Evolutionary conservation across 352 stramenopile species (phyloP), one percentile per base, ranked within the genome.

Genomic region (Plasmopara muralis): DNA sequence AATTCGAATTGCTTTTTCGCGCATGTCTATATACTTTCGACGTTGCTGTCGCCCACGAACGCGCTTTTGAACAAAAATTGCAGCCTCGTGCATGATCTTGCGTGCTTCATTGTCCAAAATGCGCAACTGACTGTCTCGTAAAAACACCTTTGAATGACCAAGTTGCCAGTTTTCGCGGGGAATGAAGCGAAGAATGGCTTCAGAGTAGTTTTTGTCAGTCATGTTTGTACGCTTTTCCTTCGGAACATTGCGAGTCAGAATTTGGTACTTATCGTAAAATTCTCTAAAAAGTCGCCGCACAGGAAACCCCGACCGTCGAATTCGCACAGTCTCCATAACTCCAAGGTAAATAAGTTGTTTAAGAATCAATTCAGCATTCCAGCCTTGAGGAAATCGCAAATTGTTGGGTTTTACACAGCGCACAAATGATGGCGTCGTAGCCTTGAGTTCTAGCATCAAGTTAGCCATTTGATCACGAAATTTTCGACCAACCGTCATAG

Each of bases 361-460:
- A 39, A 95, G 53, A 51, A 93, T 95, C 39, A 95, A 46, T 30
- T 78, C 68, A 5, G 85, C 81, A 39, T 95, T 95, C 83, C 79
- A 97, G 46, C 80, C 82, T 52, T 86, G 75, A 1, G 77, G 87
- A 54, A 90, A 93, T 5, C 79, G 83, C 34, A 93, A 50, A 57
- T 96, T 95, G 66, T 97, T 97, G 0, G 89, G 89, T 69, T 97
- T 96, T 15, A 97, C 85, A 47, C 87, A 96, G 6, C 89, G 89
- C 37, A 97, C 87, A 54, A 95, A 97, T 7, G 81, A 91, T n/a
- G 88, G 83, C 4, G 68, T 43, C 1, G 84, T 95, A 4, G 77
- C 80, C 47, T 86, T 87, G 0, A 95, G 61, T 55, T 95, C 82
- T 28, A 83, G 57, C 82, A 95, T 95, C 20, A 95, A 63, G 20